A percentile compares a stretch with the other conserved stretches of the same genome.
Evolutionary conservation across 257 asterid genomes (phyloP).

Genomic region (Solanum bulbocastanum): DNA sequence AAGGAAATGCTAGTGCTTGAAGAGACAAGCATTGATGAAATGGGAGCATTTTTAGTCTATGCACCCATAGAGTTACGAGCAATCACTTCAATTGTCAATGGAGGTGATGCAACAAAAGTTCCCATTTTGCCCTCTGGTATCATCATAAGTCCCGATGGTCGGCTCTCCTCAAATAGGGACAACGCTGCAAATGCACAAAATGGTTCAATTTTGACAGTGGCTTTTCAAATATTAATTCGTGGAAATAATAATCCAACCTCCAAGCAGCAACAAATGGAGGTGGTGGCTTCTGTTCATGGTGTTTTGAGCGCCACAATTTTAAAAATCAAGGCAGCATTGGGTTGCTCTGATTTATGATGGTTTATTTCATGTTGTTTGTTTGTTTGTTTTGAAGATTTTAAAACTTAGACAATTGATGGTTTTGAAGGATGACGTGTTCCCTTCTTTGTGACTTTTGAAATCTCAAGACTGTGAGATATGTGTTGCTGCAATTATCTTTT

Average conservation of each 20-base stretch:
- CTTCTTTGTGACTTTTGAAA: background rate
- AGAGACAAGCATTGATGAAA: constrained; percentile 43
- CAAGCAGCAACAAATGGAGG: constrained; percentile 34
- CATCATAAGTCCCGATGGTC: constrained; percentile 45
- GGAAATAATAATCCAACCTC: constrained; percentile 3
- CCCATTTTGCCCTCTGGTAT: constrained; percentile 61
- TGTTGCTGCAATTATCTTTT: background rate
- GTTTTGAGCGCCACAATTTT: constrained; percentile 37
- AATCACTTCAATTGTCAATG: constrained; percentile 13
- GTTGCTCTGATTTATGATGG: constrained; percentile 9
- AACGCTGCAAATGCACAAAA: background rate
- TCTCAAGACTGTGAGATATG: background rate
- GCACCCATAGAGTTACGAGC: constrained; percentile 30
- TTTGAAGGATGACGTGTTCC: background rate
- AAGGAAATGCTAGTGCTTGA: constrained; percentile 52
- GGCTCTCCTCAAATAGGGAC: background rate
- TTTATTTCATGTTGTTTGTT: background rate
- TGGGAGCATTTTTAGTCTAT: constrained; percentile 45
- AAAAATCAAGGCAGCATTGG: constrained; percentile 32
- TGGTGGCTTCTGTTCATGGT: constrained; percentile 28
- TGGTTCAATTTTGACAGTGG: constrained; percentile 52
- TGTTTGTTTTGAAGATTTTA: background rate
- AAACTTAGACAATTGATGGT: background rate
- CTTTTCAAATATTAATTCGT: constrained; percentile 33
- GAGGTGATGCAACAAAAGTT: constrained; percentile 22